Conservation (phyloP, 345 rosid species). For the Eucalyptus victrix region DNA sequence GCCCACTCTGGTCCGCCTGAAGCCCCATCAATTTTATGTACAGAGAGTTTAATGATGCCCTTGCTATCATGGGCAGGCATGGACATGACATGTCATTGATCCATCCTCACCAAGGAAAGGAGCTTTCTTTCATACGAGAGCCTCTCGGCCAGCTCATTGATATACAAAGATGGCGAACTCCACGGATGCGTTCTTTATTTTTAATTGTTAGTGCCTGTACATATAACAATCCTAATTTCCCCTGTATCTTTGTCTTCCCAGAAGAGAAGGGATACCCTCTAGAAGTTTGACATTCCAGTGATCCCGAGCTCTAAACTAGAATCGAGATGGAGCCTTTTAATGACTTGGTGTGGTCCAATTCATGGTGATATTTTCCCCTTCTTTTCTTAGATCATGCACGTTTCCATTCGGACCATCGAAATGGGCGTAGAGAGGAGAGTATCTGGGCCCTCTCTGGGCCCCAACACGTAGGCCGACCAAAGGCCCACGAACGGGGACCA, state of each 20-base stretch:
- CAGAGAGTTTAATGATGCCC: background rate
- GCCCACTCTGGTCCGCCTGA: background rate
- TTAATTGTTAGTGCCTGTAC: accelerated
- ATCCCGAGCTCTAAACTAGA: too few species aligned
- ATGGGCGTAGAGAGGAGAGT: background rate
- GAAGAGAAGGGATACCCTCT: too few species aligned
- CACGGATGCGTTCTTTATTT: accelerated
- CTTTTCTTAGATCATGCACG: background rate
- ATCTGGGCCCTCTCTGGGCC: background rate
- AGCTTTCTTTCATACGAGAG: too few species aligned
- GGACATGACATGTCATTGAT: background rate
- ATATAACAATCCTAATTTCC: too few species aligned
- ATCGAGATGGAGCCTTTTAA: too few species aligned
- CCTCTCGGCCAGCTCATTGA: accelerated
- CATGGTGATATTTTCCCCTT: background rate
- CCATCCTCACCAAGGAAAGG: too few species aligned
- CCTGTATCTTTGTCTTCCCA: accelerated
- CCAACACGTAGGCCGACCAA: background rate
- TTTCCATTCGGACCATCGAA: background rate
- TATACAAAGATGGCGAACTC: accelerated
- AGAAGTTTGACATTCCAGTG: too few species aligned
- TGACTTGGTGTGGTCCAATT: too few species aligned
- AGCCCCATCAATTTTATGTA: background rate
- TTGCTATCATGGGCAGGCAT: background rate
- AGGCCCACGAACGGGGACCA: background rate